Conservation (phyloP, 2,329 filamentous ascomycete species). For the Calonectria pauciramosa region DNA sequence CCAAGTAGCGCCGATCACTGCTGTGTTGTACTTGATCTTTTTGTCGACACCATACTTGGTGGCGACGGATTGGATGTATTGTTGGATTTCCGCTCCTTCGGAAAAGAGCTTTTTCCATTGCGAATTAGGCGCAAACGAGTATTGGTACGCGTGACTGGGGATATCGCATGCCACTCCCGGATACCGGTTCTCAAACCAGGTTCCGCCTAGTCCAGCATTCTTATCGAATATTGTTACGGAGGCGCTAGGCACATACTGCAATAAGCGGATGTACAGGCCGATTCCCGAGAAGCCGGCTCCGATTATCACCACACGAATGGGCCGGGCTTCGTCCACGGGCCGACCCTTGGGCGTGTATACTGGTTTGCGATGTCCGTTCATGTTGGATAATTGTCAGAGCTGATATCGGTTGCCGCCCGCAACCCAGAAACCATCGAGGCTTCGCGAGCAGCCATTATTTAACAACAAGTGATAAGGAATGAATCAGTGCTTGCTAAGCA, state of each 20-base stretch:
- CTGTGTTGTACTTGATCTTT: background rate
- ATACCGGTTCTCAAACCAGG: slow-evolving; percentile 3
- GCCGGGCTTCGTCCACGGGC: background rate
- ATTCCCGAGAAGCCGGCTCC: background rate
- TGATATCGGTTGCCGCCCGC: background rate
- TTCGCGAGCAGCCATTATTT: background rate
- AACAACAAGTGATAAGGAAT: background rate
- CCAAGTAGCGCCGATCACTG: background rate
- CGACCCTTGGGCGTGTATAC: background rate
- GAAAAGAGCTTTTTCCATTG: slow-evolving; percentile 1
- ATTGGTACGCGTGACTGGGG: background rate
- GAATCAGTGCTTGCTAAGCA: background rate
- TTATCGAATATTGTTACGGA: background rate
- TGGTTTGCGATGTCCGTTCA: background rate
- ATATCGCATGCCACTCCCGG: background rate
- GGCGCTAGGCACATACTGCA: background rate
- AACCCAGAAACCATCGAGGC: background rate
- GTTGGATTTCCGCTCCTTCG: background rate
- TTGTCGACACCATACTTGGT: background rate
- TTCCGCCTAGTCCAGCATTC: background rate
- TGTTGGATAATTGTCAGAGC: background rate
- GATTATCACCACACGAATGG: background rate
- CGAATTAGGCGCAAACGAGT: background rate
- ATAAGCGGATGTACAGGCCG: background rate
- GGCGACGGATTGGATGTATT: background rate